Percentiles rank a stretch among this genome's conserved stretches.
Conservation (phyloP, 192 early-diverging fungal genomes). For the Coemansia javaensis region DNA sequence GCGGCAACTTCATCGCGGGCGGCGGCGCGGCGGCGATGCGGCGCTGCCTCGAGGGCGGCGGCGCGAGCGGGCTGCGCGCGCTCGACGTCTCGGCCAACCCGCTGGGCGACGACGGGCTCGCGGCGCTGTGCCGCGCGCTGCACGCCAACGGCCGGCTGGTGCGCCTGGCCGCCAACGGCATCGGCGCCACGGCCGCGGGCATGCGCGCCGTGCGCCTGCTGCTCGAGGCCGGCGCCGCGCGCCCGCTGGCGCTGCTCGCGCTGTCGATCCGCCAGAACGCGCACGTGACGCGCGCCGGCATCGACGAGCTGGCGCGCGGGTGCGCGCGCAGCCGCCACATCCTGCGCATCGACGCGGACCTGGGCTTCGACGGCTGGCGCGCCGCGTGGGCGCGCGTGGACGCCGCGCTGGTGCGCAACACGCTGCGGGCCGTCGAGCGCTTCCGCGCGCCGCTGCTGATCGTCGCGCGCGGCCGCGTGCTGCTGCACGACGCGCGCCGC, state of each 20-base stretch:
- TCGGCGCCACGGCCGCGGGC: constrained; percentile 13
- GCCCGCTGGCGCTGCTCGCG: constrained; percentile 13
- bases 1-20: constrained; percentile 28
- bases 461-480: constrained; percentile 21
- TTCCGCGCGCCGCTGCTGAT: constrained; percentile 29
- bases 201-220: constrained; percentile 3
- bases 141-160: constrained; percentile 7
- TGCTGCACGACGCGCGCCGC: constrained; percentile 5
- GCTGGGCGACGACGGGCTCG: constrained; percentile 22
- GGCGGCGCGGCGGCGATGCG: constrained; percentile 10
- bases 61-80: constrained; percentile 8
- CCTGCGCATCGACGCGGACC: constrained; percentile 16
- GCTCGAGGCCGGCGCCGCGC: constrained; percentile 3
- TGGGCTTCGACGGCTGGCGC: constrained; percentile 30
- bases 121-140: constrained; percentile 14
- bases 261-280: constrained; percentile 23
- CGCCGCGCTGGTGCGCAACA: constrained; percentile 17
- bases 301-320: constrained; percentile 4
- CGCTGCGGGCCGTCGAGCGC: constrained; percentile 16
- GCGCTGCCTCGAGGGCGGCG: constrained; percentile 7
- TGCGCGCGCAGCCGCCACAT: constrained; percentile 9
- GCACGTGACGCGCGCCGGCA: constrained; percentile 6
- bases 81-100: constrained; percentile 24
- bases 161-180: constrained; percentile 13
- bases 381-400: constrained; percentile 14